Base-by-base conservation (phyloP, 257 asterid species). In the Salvia splendens region DNA sequence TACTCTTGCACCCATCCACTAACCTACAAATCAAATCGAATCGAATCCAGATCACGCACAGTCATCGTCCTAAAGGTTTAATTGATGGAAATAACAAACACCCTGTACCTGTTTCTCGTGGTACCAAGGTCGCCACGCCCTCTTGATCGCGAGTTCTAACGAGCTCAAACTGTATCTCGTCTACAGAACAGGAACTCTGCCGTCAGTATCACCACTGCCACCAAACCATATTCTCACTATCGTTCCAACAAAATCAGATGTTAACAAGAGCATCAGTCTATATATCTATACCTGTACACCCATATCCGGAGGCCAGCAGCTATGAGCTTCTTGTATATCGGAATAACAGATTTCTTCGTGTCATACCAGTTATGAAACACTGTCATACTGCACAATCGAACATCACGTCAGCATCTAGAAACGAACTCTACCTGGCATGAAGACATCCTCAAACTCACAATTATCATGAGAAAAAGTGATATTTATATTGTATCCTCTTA, bases 51-150 rank as follows among this genome's bases (percentile, higher is more conserved):
- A 56, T 30, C 17, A 30, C 32, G 5, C 20, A 47, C 20, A 24
- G 30, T 1, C 30, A 24, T 3, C 14, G 5, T 47, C 52, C 8
- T 47, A 16, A 12, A 5, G 42, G 42, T 6, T 38, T 38, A 38
- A 38, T 38, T 38, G 9, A 35, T 20, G 20, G 14, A 8, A 33
- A 2, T 8, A 43, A 5, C 4, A 28, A 16, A 38, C 5, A 53
- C 5, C 0, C 8, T 6, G 40, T 73, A 92, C 98, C 96, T 92
- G 98, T 74, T 87, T 84, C 70, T 83, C 67, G 62, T 89, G 92
- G 84, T 86, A 92, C 98, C 98, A 92, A 17, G 96, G 96, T 52
- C 95, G 83, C 98, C 98, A 92, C 45, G 89, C 81, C 52, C 41
- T 66, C 73, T 78, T 84, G 65, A 92, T 85, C n/a, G 85, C 78